Evolutionary conservation across 345 rosid genomes (phyloP).

Genomic region (Hypericum perforatum): DNA sequence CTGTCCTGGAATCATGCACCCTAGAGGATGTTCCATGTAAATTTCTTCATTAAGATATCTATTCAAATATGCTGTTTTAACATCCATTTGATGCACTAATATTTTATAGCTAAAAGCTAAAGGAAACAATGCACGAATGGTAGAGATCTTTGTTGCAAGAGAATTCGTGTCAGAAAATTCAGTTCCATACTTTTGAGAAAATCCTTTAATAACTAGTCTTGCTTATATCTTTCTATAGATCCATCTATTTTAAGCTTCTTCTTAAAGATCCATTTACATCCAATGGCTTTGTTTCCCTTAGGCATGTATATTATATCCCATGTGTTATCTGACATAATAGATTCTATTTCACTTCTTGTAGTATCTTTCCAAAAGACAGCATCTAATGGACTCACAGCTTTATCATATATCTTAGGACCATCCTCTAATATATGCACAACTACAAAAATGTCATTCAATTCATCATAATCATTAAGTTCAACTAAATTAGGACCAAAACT

Average conservation of each 20-base stretch:
- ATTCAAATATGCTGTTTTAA: no score
- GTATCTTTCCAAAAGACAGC: slow-evolving; percentile 6
- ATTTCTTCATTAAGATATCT: no score
- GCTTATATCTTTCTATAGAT: background rate
- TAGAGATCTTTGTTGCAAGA: background rate
- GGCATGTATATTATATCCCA: background rate
- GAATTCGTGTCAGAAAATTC: background rate
- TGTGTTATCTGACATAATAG: no score
- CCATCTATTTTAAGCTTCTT: background rate
- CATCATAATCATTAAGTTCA: background rate
- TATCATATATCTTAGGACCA: background rate
- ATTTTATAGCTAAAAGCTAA: background rate
- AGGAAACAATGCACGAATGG: background rate
- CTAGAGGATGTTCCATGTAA: background rate
- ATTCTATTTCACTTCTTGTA: slow-evolving; percentile 1
- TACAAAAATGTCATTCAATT: background rate
- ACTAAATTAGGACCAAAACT: background rate
- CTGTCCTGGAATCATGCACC: background rate
- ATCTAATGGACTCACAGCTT: slow-evolving; percentile 1
- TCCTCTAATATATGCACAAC: background rate
- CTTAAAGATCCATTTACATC: slow-evolving; percentile 3
- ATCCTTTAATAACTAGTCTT: background rate
- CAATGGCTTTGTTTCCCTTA: background rate
- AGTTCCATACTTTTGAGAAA: background rate
- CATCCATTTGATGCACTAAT: no score